These are phyloP conservation scores for Yamadazyma trypodendri DNA, from an alignment of 1,139 yeast genomes.

Conservation along the genomic window DNA sequence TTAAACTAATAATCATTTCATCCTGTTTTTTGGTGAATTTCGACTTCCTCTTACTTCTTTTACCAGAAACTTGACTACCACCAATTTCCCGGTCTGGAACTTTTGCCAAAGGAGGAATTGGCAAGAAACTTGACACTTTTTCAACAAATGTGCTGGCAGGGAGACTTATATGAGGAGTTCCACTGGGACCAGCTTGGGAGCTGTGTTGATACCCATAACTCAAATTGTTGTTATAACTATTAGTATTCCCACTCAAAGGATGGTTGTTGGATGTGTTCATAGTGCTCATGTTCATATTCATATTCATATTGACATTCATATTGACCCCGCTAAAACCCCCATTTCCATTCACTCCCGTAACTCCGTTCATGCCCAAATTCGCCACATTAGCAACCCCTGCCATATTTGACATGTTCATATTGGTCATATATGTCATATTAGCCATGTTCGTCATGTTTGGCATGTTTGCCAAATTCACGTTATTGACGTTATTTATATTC, in stretches of 20 bases:
- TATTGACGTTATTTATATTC: not conserved
- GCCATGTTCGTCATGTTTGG: not conserved
- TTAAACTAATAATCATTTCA: slow-evolving; percentile 58
- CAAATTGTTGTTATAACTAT: not conserved
- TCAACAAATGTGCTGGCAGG: slow-evolving; percentile 9
- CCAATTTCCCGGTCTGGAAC: slow-evolving; percentile 34
- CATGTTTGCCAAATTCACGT: not conserved
- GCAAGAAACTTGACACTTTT: slow-evolving; percentile 21
- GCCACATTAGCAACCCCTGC: not conserved
- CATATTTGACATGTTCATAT: slow-evolving; percentile 1
- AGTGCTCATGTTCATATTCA: not conserved
- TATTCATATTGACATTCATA: not conserved
- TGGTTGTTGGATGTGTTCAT: not conserved
- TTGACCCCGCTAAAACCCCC: not conserved
- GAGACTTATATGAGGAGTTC: not conserved
- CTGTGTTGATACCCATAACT: not conserved
- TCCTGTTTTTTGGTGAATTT: slow-evolving; percentile 72
- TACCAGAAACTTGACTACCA: slow-evolving; percentile 29
- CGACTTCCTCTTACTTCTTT: slow-evolving; percentile 58
- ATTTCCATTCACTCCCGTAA: not conserved
- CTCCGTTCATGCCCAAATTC: not conserved
- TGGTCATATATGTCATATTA: not conserved
- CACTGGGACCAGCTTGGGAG: not conserved
- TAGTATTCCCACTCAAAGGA: not conserved
- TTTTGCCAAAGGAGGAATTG: slow-evolving; percentile 38